These are phyloP conservation scores for Naganishia sp. DNA, from an alignment of 1,284 basidiomycete genomes.

Conservation along the genomic window DNA sequence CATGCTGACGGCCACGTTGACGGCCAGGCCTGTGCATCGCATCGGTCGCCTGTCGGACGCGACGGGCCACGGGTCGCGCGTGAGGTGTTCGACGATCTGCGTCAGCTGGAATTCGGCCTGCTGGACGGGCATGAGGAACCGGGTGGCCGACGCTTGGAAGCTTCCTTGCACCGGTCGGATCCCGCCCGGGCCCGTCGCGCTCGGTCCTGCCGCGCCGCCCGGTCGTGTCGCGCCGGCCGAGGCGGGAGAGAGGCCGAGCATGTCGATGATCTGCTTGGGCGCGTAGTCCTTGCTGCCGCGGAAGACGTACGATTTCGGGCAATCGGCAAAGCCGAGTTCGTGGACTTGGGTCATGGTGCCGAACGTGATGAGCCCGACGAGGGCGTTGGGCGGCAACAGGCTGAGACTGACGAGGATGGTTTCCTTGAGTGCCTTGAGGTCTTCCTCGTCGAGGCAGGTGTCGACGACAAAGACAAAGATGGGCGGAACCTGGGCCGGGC, in stretches of 20 bases:
- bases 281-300: slow-evolving; percentile 98
- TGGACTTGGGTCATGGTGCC: slow-evolving; percentile 99
- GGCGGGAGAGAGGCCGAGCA: slow-evolving; percentile 83
- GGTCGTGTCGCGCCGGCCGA: slow-evolving; percentile 68
- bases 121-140: slow-evolving; percentile 89
- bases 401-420: slow-evolving; percentile 90
- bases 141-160: slow-evolving; percentile 74
- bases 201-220: slow-evolving; percentile 36
- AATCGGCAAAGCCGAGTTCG: slow-evolving; percentile 94
- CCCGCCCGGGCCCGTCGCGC: slow-evolving; percentile 44
- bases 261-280: slow-evolving; percentile 96
- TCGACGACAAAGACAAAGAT: slow-evolving; percentile 97
- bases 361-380: slow-evolving; percentile 93
- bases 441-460: slow-evolving; percentile 94
- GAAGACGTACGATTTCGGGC: slow-evolving; percentile 98
- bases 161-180: slow-evolving; percentile 78
- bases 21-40: slow-evolving; percentile 91
- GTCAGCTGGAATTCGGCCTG: slow-evolving; percentile 97
- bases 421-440: slow-evolving; percentile 91
- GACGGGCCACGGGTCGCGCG: slow-evolving; percentile 96
- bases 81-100: slow-evolving; percentile 83
- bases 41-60: slow-evolving; percentile 93
- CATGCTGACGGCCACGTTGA: slow-evolving; percentile 92
- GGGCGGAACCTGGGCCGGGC: slow-evolving; percentile 88
- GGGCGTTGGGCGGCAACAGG: slow-evolving; percentile 86